Evolutionary conservation across 306 rosid genomes (phyloP), one percentile per base, ranked within the genome.

Genomic region (Cicer yamashitae): DNA sequence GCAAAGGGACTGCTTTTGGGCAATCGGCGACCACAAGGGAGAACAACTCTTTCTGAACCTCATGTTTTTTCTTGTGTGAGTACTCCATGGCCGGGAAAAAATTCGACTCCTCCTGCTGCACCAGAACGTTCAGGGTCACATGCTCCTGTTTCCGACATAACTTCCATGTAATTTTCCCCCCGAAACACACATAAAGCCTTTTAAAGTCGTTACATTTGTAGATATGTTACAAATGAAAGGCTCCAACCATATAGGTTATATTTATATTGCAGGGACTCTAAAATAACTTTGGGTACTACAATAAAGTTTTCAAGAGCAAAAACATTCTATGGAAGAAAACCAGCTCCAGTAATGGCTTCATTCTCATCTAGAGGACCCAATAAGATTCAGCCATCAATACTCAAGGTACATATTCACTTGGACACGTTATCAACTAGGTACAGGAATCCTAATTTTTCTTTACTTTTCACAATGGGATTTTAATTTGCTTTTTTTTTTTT

Each of bases 1-100:
- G 93, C 86, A 11, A 85, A 57, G 7, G 96, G 90, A 45, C 76
- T 91, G 90, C 63, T 91, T 73, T 60, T 91, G 48, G 64, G 44
- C 6, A 87, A 91, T 47, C 78, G 15, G 46, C 11, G 18, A 39
- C 0, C 2, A 9, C 41, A 51, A 48, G 93, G 83, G 44, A 73
- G 61, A 51, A 89, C 81, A 8, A 3, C 72, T 15, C 20, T 61
- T 8, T 66, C 89, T 1, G 96, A 91, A 67, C 70, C 90, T 79
- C 91, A 86, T 37, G 43, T 78, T 40, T 65, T 90, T 10, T 84
- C 88, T 7, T 70, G 85, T 69, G 77, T 69, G 12, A 37, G 0
- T 68, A 0, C 1, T 0, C 30, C 34, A 6, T 39, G 6, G 0
- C 1, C 1, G 4, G 38, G 20, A 56, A 4, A 0, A 34, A 0